Evolutionary conservation across 805 yeast species (phyloP).

Genomic region (Saturnispora diversa): DNA sequence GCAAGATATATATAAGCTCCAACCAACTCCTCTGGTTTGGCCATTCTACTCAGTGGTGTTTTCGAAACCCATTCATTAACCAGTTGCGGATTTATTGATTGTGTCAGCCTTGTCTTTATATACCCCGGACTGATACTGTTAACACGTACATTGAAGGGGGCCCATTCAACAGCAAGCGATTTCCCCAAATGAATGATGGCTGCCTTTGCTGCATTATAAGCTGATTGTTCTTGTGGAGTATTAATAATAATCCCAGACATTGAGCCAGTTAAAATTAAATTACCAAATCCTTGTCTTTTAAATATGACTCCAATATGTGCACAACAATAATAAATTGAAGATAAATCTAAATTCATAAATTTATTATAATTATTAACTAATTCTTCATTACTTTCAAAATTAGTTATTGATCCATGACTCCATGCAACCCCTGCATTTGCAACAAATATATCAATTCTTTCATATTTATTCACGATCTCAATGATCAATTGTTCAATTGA

Average conservation of each 20-base stretch:
- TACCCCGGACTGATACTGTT: slow-evolving; percentile 84
- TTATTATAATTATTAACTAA: slow-evolving; percentile 57
- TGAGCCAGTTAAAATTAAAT: slow-evolving; percentile 77
- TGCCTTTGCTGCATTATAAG: slow-evolving; percentile 83
- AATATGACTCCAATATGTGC: slow-evolving; percentile 66
- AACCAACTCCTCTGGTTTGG: slow-evolving; percentile 59
- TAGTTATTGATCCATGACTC: slow-evolving; percentile 54
- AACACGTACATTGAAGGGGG: slow-evolving; percentile 79
- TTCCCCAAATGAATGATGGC: slow-evolving; percentile 68
- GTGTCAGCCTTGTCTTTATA: slow-evolving; percentile 61
- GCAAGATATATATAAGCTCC: slow-evolving; percentile 79
- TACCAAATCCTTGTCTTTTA: slow-evolving; percentile 65
- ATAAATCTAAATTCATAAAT: slow-evolving; percentile 66
- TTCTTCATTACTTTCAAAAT: slow-evolving; percentile 32
- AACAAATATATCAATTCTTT: slow-evolving; percentile 35
- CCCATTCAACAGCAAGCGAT: slow-evolving; percentile 83
- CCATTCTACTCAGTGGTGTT: slow-evolving; percentile 71
- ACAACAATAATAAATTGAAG: slow-evolving; percentile 76
- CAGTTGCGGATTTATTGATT: slow-evolving; percentile 37
- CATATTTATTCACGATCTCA: slow-evolving; percentile 28
- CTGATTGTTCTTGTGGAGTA: slow-evolving; percentile 79
- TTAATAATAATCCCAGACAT: slow-evolving; percentile 87
- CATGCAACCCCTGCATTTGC: slow-evolving; percentile 62
- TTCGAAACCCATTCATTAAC: slow-evolving; percentile 41
- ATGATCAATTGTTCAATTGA: slow-evolving; percentile 26